Evolutionary conservation across 257 asterid species (phyloP), one percentile per base, ranked within the genome.

Genomic region (Lantana camara): DNA sequence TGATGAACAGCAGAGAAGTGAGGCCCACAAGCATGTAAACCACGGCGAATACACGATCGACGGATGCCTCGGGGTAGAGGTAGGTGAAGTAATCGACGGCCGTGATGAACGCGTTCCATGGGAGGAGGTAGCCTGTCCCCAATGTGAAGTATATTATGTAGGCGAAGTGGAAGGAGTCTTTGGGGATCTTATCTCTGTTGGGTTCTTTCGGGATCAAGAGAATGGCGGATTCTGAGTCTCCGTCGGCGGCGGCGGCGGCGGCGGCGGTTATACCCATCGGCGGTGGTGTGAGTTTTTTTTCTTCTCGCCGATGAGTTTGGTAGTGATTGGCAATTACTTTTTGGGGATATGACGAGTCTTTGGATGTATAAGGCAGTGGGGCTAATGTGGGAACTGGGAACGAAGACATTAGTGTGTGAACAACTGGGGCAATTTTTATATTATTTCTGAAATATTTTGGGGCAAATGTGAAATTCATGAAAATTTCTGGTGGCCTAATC

Each of bases 21-120:
- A 92, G 79, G 3, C 90, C 93, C 13, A 92, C 67, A 7, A 75
- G 32, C 97, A 87, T 92, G 80, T 89, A 87, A 1, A 75, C 93
- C 1, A 89, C 45, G 20, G 81, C 81, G 80, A 87, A 89, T 0
- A 89, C 87, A 0, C 98, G 82, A 70, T 92, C 96, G 27, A 89
- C 91, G 40, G 95, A 75, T 1, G 76, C 85, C 9, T 69, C 96
- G 0, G 98, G 98, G 74, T 92, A 92, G 30, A 92, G 96, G 81
- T 80, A 83, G 51, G 75, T 38, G 83, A 92, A 92, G 80, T 92
- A 92, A 79, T 92, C 98, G 49, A 92, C 97, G 83, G 95, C 97
- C 6, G 96, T 92, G 88, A 89, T 82, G 91, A 92, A 89, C 16
- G 98, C 96, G 70, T 92, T 92, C 98, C 98, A 92, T 23, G 97